A percentile compares a stretch with the other conserved stretches of the same genome.
phyloP scores from a whole-genome alignment of 164 flowering plant genomes.

The Macadamia integrifolia region DNA sequence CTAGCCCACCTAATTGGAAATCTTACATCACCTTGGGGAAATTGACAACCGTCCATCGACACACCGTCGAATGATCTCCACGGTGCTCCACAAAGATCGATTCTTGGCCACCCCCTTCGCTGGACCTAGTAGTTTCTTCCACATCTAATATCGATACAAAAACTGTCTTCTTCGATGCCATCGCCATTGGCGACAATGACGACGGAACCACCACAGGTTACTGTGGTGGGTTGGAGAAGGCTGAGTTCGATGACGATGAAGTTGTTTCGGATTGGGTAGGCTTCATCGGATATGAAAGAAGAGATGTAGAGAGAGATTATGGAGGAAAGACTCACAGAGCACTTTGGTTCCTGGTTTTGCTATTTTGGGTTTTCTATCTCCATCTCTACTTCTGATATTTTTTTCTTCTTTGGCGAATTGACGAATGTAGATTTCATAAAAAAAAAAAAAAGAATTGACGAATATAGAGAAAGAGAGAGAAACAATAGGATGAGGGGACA shows the following conservation, averaged over 20 bases:
- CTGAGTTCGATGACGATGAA: neutral
- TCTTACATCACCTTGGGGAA: slow-evolving; percentile 46
- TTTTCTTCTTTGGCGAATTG: too few relatives aligned
- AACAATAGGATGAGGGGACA: too few relatives aligned
- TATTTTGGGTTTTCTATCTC: too few relatives aligned
- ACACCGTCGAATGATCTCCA: slow-evolving; percentile 62
- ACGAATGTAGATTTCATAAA: too few relatives aligned
- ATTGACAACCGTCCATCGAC: slow-evolving; percentile 75
- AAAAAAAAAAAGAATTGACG: too few relatives aligned
- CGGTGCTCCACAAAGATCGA: slow-evolving; percentile 57
- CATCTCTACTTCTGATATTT: too few relatives aligned
- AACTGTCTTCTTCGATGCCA: neutral
- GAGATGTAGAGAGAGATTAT: too few relatives aligned
- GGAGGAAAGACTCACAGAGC: too few relatives aligned
- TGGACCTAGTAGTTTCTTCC: neutral
- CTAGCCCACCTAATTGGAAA: too few relatives aligned
- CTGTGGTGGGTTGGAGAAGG: neutral
- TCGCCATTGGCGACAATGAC: neutral
- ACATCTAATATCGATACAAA: neutral
- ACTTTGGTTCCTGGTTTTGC: too few relatives aligned
- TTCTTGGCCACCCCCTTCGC: slow-evolving; percentile 39
- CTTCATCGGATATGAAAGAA: neutral
- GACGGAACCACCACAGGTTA: neutral
- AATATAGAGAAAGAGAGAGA: too few relatives aligned
- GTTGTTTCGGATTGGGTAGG: neutral